Evolutionary conservation across 345 rosid genomes (phyloP).

Genomic region (Heritiera fomes): DNA sequence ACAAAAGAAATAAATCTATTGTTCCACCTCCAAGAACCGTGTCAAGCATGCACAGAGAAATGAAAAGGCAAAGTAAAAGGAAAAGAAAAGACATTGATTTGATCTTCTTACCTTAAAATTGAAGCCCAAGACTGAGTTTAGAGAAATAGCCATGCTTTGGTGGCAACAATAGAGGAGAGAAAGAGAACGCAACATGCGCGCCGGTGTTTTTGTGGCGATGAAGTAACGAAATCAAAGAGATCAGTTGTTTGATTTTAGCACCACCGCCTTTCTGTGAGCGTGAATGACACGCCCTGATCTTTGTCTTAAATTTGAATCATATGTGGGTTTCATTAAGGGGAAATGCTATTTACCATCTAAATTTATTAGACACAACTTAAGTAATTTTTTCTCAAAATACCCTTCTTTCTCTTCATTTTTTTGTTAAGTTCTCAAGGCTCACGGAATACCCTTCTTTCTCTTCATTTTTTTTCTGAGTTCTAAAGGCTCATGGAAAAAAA

Average conservation of each 20-base stretch:
- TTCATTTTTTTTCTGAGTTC: too few relatives aligned
- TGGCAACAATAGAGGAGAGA: neutral
- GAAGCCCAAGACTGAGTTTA: slow-evolving; percentile 18
- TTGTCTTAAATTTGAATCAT: too few relatives aligned
- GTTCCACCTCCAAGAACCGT: neutral
- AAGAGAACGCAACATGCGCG: neutral
- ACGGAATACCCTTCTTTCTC: too few relatives aligned
- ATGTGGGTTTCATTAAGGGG: too few relatives aligned
- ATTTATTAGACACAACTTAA: too few relatives aligned
- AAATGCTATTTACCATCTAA: too few relatives aligned
- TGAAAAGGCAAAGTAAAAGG: neutral
- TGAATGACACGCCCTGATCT: neutral
- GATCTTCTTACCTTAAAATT: slow-evolving; percentile 7
- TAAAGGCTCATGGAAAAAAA: too few relatives aligned
- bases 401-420: too few relatives aligned
- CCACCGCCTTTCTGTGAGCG: neutral
- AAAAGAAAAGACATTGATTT: neutral
- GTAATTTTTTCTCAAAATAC: too few relatives aligned
- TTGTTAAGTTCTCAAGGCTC: too few relatives aligned
- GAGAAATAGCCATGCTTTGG: slow-evolving; percentile 14
- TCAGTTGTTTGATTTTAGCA: neutral
- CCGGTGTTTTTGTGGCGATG: slow-evolving; percentile 10
- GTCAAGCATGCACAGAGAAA: neutral
- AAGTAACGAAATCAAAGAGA: slow-evolving; percentile 12
- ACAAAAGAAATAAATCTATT: neutral